Evolutionary conservation across 371 early-diverging fungal genomes (phyloP).

Genomic region (Mucor mucedo): DNA sequence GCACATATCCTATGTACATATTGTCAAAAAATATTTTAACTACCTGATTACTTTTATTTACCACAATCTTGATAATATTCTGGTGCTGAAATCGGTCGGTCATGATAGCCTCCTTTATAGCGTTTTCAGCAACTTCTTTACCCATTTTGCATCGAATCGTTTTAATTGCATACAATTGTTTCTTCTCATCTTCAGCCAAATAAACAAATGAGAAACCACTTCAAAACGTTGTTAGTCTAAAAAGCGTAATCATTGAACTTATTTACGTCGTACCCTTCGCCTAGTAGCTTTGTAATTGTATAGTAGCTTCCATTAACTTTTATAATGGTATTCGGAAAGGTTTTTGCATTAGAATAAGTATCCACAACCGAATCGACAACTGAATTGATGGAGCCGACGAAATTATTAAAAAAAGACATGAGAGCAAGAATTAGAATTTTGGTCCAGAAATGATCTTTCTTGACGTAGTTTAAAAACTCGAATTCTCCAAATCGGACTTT

Average conservation of each 20-base stretch:
- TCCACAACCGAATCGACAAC: slow-evolving; percentile 27
- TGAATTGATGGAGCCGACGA: slow-evolving; percentile 23
- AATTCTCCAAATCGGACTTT: too few species aligned
- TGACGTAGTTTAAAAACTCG: too few species aligned
- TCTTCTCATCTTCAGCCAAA: slow-evolving; percentile 67
- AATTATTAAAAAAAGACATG: slow-evolving; percentile 26
- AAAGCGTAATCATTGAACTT: background rate
- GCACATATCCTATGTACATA: slow-evolving; percentile 60
- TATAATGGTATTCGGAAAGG: slow-evolving; percentile 57
- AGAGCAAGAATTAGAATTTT: too few species aligned
- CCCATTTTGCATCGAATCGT: slow-evolving; percentile 71
- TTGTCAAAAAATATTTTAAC: background rate
- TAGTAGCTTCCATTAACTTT: slow-evolving; percentile 62
- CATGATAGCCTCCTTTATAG: slow-evolving; percentile 72
- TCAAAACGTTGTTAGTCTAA: slow-evolving; percentile 1
- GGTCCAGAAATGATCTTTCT: too few species aligned
- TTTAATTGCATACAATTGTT: slow-evolving; percentile 67
- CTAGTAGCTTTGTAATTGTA: slow-evolving; percentile 67
- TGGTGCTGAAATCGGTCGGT: slow-evolving; percentile 66
- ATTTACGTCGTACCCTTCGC: slow-evolving; percentile 64
- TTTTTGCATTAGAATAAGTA: background rate
- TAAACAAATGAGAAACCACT: slow-evolving; percentile 82
- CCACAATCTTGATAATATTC: slow-evolving; percentile 73
- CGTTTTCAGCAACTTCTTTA: slow-evolving; percentile 61
- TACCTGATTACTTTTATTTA: slow-evolving; percentile 27